A percentile compares a stretch with the other conserved stretches of the same genome.
These are phyloP conservation scores for Yarrowia sp. DNA, from an alignment of 805 yeast species.

Conservation along the genomic window DNA sequence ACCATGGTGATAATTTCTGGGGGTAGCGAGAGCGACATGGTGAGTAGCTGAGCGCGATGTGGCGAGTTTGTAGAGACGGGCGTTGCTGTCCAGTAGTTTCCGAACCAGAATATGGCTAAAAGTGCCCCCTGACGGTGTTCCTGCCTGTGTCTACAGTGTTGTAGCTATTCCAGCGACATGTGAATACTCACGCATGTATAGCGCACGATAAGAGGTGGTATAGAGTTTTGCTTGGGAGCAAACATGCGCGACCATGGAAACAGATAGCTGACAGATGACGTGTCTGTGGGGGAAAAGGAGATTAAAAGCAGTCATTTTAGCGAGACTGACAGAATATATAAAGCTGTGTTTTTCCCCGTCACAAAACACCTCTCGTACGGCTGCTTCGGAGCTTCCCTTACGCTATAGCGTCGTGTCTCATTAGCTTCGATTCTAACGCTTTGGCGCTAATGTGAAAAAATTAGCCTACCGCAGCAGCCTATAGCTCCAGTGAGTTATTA, in stretches of 20 bases:
- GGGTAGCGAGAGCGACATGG: background rate
- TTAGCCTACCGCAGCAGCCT: background rate
- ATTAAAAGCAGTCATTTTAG: no score
- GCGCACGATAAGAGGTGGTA: constrained; percentile 22
- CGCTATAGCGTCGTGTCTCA: background rate
- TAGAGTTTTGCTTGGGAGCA: constrained; percentile 23
- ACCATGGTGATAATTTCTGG: constrained; percentile 22
- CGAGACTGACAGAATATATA: no score
- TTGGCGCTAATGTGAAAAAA: constrained; percentile 8
- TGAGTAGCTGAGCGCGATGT: background rate
- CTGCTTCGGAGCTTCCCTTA: no score
- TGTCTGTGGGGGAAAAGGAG: no score
- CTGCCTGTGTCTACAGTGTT: background rate
- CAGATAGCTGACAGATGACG: no score
- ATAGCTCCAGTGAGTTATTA: no score
- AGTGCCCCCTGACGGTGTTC: background rate
- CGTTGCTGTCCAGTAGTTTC: no score
- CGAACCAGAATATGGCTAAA: no score
- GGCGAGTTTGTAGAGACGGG: no score
- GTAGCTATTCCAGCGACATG: constrained; percentile 9
- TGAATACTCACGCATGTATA: constrained; percentile 10
- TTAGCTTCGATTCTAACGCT: background rate
- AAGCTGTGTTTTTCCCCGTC: no score
- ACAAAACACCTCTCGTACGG: no score
- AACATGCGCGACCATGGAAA: background rate